Evolutionary conservation across 2,329 filamentous ascomycete species (phyloP), one percentile per base, ranked within the genome.

Genomic region (Mollisia scopiformis): DNA sequence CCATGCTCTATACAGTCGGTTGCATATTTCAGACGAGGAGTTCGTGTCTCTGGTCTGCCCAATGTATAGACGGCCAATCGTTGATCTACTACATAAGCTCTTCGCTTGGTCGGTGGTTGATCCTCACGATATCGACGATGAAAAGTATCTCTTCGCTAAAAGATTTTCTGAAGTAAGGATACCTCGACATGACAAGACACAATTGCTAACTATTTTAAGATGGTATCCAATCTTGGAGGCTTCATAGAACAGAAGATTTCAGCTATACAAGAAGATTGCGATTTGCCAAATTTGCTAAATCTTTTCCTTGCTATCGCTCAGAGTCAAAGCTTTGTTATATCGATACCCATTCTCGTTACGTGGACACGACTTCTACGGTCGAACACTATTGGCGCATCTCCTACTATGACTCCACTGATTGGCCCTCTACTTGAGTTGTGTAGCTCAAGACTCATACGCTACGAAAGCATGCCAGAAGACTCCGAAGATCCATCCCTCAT

Each of bases 131-230:
- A 87, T 97, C 61, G 91, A 97, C 67, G 92, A 97, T 71, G 89
- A 93, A 71, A 96, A 93, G 73, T 98, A 99, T 74, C 87, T 92
- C 58, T 87, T 97, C 68, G 88, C 91, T 41, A 98, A 98, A 79
- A 97, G 96, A 76, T 86, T 98, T 50, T 93, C 93, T 1, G 95
- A 99, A 84, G 91, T 93, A 82, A 23, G 55, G 31, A 21, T n/a
- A 7, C 33, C 10, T n/a, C 4, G 31, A 47, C 33, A 25, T 30
- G n/a, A 31, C 4, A 50, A 19, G 2, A 25, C 1, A 41, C 13
- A 28, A 33, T 31, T 37, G 41, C 55, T 58, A 8, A 57, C 23
- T 35, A 14, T 16, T 35, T 19, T 14, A 2, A 95, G 91, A 86
- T 97, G 79, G 81, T 97, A 10, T 94, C 93, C 25, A 91, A 91